A percentile compares a stretch with the other conserved stretches of the same genome.
phyloP scores from a whole-genome alignment of 2,329 filamentous ascomycete species.

The Juglanconis oblonga region DNA sequence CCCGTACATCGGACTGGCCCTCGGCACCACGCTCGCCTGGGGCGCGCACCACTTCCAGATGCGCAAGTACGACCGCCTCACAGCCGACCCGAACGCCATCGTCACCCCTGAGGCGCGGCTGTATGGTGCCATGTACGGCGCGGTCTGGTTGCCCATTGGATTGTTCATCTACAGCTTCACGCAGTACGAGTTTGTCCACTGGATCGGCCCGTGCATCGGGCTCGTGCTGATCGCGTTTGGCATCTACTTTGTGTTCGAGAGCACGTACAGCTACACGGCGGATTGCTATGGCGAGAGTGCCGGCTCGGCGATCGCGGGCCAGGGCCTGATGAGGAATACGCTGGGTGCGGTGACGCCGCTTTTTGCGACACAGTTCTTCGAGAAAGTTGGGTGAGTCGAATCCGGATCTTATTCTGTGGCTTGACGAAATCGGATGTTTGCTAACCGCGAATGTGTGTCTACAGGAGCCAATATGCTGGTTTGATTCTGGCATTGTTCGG shows the following conservation, averaged over 20 bases:
- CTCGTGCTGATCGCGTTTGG: conserved; percentile 49
- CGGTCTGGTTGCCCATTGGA: conserved; percentile 44
- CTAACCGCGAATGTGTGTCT: background rate
- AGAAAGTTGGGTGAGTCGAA: conserved; percentile 41
- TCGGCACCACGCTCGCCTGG: conserved; percentile 48
- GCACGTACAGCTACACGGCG: conserved; percentile 45
- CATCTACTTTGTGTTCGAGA: conserved; percentile 45
- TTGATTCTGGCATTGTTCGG: conserved; percentile 45
- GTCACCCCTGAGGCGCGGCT: conserved; percentile 44
- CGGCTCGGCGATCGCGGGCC: conserved; percentile 40
- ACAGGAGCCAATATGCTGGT: conserved; percentile 43
- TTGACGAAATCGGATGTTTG: background rate
- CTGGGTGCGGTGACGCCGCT: conserved; percentile 50
- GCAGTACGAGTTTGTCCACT: conserved; percentile 45
- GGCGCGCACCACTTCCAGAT: conserved; percentile 47
- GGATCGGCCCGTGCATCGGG: conserved; percentile 47
- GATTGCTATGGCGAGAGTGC: conserved; percentile 47
- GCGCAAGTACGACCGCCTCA: conserved; percentile 41
- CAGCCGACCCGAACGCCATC: conserved; percentile 33
- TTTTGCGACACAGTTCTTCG: conserved; percentile 50
- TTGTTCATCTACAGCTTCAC: conserved; percentile 54
- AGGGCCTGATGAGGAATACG: conserved; percentile 51
- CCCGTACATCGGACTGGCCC: conserved; percentile 48
- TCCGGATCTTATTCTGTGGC: background rate
- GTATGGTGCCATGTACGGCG: conserved; percentile 46